A percentile compares a stretch with the other conserved stretches of the same genome.
phyloP scores from a whole-genome alignment of 2,329 filamentous ascomycete species.

The Apiospora marii region DNA sequence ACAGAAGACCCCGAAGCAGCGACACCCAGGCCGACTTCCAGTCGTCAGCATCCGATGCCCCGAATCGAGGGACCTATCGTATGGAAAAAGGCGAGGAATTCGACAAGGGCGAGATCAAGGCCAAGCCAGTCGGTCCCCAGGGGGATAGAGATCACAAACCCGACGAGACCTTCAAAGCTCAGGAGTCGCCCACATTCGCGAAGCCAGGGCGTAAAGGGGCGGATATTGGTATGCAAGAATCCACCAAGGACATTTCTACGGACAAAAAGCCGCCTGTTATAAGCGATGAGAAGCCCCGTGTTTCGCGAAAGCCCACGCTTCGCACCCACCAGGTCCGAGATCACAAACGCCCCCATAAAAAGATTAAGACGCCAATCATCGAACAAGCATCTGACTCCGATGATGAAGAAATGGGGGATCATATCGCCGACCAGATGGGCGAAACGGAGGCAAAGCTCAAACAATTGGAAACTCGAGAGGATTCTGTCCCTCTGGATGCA shows the following conservation, averaged over 20 bases:
- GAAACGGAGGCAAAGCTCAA: conserved; percentile 59
- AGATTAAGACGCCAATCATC: conserved; percentile 28
- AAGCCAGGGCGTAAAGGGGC: background rate
- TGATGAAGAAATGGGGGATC: conserved; percentile 66
- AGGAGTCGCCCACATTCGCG: background rate
- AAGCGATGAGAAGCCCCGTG: background rate
- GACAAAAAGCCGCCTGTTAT: background rate
- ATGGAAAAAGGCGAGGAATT: conserved; percentile 17
- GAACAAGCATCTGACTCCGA: conserved; percentile 60
- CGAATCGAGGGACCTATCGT: background rate
- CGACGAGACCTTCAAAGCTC: background rate
- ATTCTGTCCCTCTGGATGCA: conserved; percentile 50
- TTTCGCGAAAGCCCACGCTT: background rate
- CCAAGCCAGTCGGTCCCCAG: background rate
- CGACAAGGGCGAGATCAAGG: background rate
- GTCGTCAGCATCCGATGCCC: conserved; percentile 10
- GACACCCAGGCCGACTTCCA: conserved; percentile 57
- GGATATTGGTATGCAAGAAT: background rate
- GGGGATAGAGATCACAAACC: conserved; percentile 1
- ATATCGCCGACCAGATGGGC: conserved; percentile 60
- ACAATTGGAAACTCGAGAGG: conserved; percentile 50
- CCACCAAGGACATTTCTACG: background rate
- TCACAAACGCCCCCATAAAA: conserved; percentile 1
- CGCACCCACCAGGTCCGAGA: background rate
- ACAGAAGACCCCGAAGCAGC: conserved; percentile 60